Conservation (phyloP, 805 yeast genomes). For the Candida nemodendra region DNA sequence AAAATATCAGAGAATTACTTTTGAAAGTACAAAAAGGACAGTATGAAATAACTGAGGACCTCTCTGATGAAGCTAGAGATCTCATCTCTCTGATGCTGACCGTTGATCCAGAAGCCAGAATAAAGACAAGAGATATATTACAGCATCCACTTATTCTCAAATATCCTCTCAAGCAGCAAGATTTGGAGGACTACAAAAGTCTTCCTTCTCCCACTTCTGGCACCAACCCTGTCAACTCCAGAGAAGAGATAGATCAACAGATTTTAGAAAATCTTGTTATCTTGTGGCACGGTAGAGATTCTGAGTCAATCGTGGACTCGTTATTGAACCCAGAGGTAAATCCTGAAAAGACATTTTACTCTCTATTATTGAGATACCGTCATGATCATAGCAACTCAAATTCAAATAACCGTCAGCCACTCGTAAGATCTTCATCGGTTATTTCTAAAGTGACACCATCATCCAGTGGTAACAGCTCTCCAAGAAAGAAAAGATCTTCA, state of each 20-base stretch:
- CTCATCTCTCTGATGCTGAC: conserved; percentile 76
- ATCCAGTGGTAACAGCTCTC: conserved; percentile 24
- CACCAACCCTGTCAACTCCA: conserved; percentile 46
- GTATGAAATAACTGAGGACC: conserved; percentile 75
- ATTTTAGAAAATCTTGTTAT: conserved; percentile 55
- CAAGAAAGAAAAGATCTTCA: conserved; percentile 40
- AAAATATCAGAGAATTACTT: conserved; percentile 81
- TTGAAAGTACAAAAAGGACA: conserved; percentile 90
- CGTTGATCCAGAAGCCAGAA: conserved; percentile 79
- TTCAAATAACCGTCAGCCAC: conserved; percentile 16
- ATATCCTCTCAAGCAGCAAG: conserved; percentile 52
- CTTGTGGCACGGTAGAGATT: conserved; percentile 55
- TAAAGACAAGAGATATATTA: conserved; percentile 72
- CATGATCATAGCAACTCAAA: conserved; percentile 32
- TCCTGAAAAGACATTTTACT: conserved; percentile 39
- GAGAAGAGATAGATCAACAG: conserved; percentile 48
- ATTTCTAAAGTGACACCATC: conserved; percentile 29
- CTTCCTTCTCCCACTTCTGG: conserved; percentile 59
- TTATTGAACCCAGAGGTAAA: conserved; percentile 30
- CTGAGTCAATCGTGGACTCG: conserved; percentile 32
- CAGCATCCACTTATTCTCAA: conserved; percentile 79
- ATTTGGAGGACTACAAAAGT: conserved; percentile 32
- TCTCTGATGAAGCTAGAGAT: conserved; percentile 85
- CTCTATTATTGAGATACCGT: conserved; percentile 35
- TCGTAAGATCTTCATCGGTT: conserved; percentile 32